Evolutionary conservation across 345 rosid genomes (phyloP).

Genomic region (Durio zibethinus): DNA sequence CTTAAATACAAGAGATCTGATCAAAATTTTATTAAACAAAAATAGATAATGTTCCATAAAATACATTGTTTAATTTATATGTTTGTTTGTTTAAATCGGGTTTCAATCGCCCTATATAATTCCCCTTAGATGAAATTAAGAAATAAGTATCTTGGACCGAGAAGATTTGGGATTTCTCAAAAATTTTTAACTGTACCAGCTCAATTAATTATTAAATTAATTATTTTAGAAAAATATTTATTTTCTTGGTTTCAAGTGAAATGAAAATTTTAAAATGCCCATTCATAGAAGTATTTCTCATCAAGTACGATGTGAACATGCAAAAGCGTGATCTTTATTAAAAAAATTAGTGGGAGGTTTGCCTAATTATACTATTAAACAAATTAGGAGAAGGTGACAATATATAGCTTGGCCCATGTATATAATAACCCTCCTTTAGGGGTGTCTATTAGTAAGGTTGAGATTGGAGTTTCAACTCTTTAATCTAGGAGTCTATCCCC

Average conservation of each 20-base stretch:
- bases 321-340: no score
- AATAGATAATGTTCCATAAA: background rate
- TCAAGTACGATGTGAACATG: no score
- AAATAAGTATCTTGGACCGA: background rate
- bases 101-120: background rate
- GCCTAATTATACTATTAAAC: no score
- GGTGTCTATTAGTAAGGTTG: no score
- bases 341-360: no score
- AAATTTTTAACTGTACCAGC: background rate
- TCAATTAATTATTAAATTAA: background rate
- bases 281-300: background rate
- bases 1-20: background rate
- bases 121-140: background rate
- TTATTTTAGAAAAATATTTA: background rate
- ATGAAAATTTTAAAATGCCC: background rate
- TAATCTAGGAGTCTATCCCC: no score
- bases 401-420: no score
- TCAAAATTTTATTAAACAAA: no score
- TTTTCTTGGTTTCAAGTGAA: background rate
- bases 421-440: no score
- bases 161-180: conserved; percentile 9
- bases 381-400: no score
- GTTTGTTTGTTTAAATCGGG: background rate
- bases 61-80: background rate
- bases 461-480: no score